These are phyloP conservation scores for Lecanicillium sp. DNA, from an alignment of 2,329 filamentous ascomycete species.

Conservation along the genomic window DNA sequence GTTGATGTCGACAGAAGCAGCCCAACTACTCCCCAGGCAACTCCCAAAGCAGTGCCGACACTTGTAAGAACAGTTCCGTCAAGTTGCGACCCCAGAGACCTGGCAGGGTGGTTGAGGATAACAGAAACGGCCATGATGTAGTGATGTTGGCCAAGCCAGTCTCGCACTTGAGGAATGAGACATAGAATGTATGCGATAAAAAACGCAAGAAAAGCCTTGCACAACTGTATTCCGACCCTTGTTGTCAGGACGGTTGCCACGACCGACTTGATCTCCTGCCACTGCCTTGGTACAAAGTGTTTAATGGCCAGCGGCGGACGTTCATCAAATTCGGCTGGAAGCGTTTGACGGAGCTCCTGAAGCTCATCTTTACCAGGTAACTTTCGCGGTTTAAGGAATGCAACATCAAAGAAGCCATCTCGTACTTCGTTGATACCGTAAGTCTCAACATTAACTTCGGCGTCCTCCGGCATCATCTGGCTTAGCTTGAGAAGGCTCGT, in stretches of 20 bases:
- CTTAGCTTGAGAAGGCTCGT: conserved; percentile 25
- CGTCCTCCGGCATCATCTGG: conserved; percentile 24
- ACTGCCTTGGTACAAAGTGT: conserved; percentile 39
- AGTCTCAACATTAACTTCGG: conserved; percentile 27
- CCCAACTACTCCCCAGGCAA: conserved; percentile 48
- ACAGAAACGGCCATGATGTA: conserved; percentile 50
- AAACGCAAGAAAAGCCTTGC: conserved; percentile 49
- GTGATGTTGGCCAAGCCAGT: conserved; percentile 45
- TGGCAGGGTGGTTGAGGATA: conserved; percentile 50
- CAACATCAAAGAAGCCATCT: conserved; percentile 40
- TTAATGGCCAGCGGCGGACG: conserved; percentile 37
- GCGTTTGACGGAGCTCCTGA: conserved; percentile 31
- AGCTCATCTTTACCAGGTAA: conserved; percentile 28
- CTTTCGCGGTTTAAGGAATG: conserved; percentile 36
- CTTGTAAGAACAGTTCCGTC: conserved; percentile 47
- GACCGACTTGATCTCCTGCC: conserved; percentile 34
- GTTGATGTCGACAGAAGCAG: conserved; percentile 47
- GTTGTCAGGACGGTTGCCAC: conserved; percentile 35
- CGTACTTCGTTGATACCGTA: conserved; percentile 36
- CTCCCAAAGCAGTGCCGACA: conserved; percentile 43
- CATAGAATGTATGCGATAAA: conserved; percentile 49
- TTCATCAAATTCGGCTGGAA: conserved; percentile 39
- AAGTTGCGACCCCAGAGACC: conserved; percentile 48
- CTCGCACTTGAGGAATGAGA: conserved; percentile 37
- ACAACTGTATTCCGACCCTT: conserved; percentile 40